Evolutionary conservation across 2,329 filamentous ascomycete species (phyloP).

Genomic region (Fusarium lyarnte): DNA sequence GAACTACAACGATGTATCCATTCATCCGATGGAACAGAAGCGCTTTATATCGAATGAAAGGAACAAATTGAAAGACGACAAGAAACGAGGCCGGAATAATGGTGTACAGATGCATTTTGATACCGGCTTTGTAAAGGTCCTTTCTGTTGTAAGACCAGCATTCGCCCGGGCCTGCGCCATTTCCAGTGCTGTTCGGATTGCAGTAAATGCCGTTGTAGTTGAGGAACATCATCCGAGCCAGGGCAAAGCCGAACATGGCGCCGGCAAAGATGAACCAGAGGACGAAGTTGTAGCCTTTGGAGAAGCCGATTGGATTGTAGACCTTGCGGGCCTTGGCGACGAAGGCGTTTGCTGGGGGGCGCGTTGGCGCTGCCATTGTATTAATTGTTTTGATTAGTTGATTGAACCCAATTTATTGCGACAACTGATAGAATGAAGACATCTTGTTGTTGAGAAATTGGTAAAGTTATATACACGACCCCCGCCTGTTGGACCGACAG

Average conservation of each 20-base stretch:
- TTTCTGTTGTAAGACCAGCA: conserved; percentile 18
- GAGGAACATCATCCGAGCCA: conserved; percentile 38
- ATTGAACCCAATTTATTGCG: no score
- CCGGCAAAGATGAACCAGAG: conserved; percentile 61
- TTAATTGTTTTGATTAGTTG: no score
- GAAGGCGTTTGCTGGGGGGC: conserved; percentile 4
- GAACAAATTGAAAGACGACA: conserved; percentile 58
- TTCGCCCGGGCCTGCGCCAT: conserved; percentile 7
- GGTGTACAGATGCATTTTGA: conserved; percentile 56
- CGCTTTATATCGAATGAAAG: conserved; percentile 56
- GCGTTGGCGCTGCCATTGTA: not conserved
- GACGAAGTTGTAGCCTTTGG: conserved; percentile 50
- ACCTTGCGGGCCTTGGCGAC: conserved; percentile 34
- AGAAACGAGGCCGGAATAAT: conserved; percentile 57
- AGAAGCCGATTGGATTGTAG: conserved; percentile 65
- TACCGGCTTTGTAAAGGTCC: conserved; percentile 45
- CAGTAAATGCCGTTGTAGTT: conserved; percentile 14
- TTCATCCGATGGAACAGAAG: conserved; percentile 68
- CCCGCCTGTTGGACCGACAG: not conserved
- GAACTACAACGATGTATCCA: conserved; percentile 63
- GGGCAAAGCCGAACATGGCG: conserved; percentile 38
- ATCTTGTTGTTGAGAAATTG: not conserved
- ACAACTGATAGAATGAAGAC: not conserved
- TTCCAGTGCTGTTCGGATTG: not conserved
- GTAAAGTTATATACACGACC: not conserved